Conservation (phyloP, 2,329 filamentous ascomycete species). For the Cucurbitaria berberidis region DNA sequence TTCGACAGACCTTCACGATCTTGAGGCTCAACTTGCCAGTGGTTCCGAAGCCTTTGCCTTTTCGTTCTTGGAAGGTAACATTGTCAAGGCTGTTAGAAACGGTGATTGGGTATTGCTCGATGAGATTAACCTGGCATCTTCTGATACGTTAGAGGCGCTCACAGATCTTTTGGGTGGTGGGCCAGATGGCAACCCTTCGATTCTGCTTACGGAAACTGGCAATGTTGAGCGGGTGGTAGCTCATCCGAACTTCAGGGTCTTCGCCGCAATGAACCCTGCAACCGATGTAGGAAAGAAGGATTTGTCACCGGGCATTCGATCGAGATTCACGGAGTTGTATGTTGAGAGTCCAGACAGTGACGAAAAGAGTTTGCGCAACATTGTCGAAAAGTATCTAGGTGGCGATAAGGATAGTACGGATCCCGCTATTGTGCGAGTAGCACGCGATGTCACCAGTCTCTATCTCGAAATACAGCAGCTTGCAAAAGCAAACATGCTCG, state of each 20-base stretch:
- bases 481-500: conserved; percentile 80
- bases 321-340: conserved; percentile 94
- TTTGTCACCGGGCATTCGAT: conserved; percentile 83
- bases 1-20: conserved; percentile 72
- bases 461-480: conserved; percentile 88
- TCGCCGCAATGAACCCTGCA: conserved; percentile 98
- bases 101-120: conserved; percentile 97
- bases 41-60: conserved; percentile 84
- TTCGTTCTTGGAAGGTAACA: conserved; percentile 93
- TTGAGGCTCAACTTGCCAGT: conserved; percentile 78
- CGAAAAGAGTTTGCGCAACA: conserved; percentile 81
- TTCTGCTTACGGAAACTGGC: conserved; percentile 90
- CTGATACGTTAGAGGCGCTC: conserved; percentile 93
- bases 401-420: conserved; percentile 66
- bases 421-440: conserved; percentile 71
- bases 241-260: conserved; percentile 92
- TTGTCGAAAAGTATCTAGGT: conserved; percentile 88
- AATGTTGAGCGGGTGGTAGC: conserved; percentile 89
- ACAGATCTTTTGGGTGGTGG: conserved; percentile 83
- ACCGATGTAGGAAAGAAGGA: conserved; percentile 98
- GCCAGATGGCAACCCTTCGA: conserved; percentile 73
- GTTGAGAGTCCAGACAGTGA: conserved; percentile 89
- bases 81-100: conserved; percentile 93
- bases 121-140: conserved; percentile 94
- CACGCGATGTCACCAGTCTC: conserved; percentile 80